Evolutionary conservation across 208 protist genomes (phyloP).

Genomic region (Trypanosoma avium): DNA sequence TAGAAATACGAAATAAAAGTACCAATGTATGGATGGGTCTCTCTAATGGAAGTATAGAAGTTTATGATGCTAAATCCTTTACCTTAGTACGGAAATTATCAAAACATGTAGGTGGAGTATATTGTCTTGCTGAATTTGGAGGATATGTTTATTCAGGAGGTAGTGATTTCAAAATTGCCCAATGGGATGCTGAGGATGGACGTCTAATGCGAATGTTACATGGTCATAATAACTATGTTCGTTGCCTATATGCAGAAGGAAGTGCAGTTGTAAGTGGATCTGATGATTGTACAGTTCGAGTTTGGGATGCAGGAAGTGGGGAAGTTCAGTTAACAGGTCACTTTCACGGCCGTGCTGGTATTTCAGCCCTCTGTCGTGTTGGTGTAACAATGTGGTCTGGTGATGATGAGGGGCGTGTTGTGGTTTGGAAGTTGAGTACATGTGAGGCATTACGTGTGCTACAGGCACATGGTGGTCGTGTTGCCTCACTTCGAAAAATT

Average conservation of each 20-base stretch:
- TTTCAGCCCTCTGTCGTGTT: constrained; percentile 70
- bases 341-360: constrained; percentile 70
- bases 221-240: constrained; percentile 66
- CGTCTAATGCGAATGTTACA: constrained; percentile 53
- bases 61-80: constrained; percentile 52
- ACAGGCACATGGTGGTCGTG: constrained; percentile 44
- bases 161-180: constrained; percentile 69
- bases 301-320: constrained; percentile 80
- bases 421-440: constrained; percentile 66
- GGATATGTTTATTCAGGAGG: constrained; percentile 78
- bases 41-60: constrained; percentile 72
- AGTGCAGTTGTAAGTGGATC: constrained; percentile 75
- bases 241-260: constrained; percentile 81
- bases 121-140: constrained; percentile 73
- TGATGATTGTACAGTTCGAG: constrained; percentile 78
- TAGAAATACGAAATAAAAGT: constrained; percentile 22
- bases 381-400: constrained; percentile 82
- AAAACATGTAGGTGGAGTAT: constrained; percentile 64
- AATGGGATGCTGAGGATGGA: constrained; percentile 57
- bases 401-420: constrained; percentile 61
- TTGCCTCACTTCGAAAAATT: constrained; percentile 55
- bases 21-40: constrained; percentile 78
- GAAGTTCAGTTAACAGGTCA: constrained; percentile 62
- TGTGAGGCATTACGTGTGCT: constrained; percentile 61
- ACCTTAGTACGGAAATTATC: constrained; percentile 33